Evolutionary conservation across 176 grass and related monocot species (phyloP).

Genomic region (Bonia amplexicaulis): DNA sequence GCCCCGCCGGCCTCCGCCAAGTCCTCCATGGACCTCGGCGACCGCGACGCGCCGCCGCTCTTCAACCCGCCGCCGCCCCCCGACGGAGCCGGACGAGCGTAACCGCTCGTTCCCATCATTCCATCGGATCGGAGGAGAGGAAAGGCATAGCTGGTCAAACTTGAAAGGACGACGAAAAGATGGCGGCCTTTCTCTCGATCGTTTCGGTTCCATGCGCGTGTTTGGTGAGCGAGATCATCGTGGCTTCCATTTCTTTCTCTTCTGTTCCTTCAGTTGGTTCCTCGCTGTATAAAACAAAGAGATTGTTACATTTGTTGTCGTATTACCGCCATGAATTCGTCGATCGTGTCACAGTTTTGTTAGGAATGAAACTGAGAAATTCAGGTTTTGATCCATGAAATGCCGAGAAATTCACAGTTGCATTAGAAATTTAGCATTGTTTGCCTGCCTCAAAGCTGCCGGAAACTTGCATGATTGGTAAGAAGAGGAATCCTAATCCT

Average conservation of each 20-base stretch:
- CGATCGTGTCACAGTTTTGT: conserved; percentile 37
- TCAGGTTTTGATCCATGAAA: not conserved
- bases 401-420: not conserved
- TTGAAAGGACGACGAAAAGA: not conserved
- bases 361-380: not conserved
- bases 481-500: not conserved
- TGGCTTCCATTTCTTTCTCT: not conserved
- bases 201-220: conserved; percentile 6
- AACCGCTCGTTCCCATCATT: not conserved
- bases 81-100: conserved; percentile 5
- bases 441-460: not conserved
- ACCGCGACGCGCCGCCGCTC: conserved; percentile 57
- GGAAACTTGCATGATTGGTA: conserved; percentile 22
- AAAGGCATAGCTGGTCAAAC: not conserved
- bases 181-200: conserved; percentile 3
- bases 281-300: conserved; percentile 14
- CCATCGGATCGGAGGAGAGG: not conserved
- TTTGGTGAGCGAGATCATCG: not conserved
- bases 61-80: conserved; percentile 21
- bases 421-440: not conserved
- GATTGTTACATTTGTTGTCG: conserved; percentile 3
- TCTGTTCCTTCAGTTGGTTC: conserved; percentile 3
- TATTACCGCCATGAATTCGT: conserved; percentile 8
- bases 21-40: conserved; percentile 73
- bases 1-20: conserved; percentile 51